These are phyloP conservation scores for Cudoniella acicularis DNA, from an alignment of 495 filamentous ascomycete species.

Conservation along the genomic window DNA sequence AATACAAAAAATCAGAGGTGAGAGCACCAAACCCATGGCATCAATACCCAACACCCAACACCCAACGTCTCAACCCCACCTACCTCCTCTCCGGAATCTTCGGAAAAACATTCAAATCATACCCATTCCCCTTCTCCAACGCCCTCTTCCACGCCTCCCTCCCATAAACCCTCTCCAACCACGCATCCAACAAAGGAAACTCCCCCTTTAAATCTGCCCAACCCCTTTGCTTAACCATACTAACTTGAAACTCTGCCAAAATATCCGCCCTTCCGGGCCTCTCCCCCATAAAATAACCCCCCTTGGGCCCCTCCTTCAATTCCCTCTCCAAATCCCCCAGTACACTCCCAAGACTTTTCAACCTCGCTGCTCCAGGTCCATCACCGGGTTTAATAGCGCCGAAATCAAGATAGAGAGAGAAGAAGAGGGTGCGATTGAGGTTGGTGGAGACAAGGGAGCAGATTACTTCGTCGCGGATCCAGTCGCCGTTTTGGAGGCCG, in stretches of 20 bases:
- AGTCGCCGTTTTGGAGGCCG: conserved; percentile 19
- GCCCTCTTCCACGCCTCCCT: conserved; percentile 26
- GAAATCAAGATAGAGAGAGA: conserved; percentile 17
- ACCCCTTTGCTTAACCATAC: conserved; percentile 18
- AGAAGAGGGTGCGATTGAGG: conserved; percentile 6
- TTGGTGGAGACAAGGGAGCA: conserved; percentile 15
- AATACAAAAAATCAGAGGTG: too few relatives aligned
- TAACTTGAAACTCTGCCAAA: conserved; percentile 22
- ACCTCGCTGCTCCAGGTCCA: background rate
- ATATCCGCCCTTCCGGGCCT: conserved; percentile 25
- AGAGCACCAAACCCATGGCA: too few relatives aligned
- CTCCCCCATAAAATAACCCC: conserved; percentile 22
- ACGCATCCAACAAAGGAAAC: conserved; percentile 27
- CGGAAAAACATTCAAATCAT: conserved; percentile 16
- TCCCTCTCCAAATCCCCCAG: conserved; percentile 13
- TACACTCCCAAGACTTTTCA: background rate
- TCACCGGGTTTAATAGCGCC: background rate
- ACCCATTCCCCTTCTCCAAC: conserved; percentile 30
- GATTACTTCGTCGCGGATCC: conserved; percentile 25
- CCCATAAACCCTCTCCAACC: conserved; percentile 21
- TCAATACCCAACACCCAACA: too few relatives aligned
- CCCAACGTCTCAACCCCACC: background rate
- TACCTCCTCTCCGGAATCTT: background rate
- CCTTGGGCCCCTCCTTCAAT: conserved; percentile 14
- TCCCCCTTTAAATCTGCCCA: conserved; percentile 15